These are phyloP conservation scores for Herpotrichia juniperi DNA, from an alignment of 2,329 filamentous ascomycete genomes.

Conservation along the genomic window DNA sequence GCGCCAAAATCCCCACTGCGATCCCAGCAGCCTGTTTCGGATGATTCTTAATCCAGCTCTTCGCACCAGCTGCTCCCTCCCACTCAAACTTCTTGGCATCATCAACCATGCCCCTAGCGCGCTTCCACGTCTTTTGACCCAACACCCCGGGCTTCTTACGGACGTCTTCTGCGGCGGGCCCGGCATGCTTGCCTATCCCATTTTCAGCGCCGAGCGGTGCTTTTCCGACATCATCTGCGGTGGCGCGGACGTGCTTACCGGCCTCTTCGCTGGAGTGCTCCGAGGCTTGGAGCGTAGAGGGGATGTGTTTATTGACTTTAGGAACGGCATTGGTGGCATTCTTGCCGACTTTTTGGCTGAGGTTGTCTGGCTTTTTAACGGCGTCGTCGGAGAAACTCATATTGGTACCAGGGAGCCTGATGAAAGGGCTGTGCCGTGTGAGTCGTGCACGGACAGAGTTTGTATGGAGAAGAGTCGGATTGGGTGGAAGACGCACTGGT, in stretches of 20 bases:
- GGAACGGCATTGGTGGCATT: neutral
- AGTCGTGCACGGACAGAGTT: too few relatives aligned
- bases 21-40: conserved; percentile 15
- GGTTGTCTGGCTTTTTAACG: neutral
- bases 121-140: neutral
- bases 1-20: conserved; percentile 5
- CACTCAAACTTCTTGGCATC: conserved; percentile 7
- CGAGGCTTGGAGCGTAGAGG: neutral
- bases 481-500: too few relatives aligned
- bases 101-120: neutral
- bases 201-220: neutral
- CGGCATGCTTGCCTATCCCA: neutral
- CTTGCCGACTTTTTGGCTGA: conserved; percentile 1
- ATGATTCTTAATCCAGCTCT: conserved; percentile 18
- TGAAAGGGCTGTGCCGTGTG: too few relatives aligned
- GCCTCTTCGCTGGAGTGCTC: conserved; percentile 7
- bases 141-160: too few relatives aligned
- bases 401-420: too few relatives aligned
- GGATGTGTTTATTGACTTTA: neutral
- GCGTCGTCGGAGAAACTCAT: conserved; percentile 1
- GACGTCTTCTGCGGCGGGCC: too few relatives aligned
- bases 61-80: conserved; percentile 7
- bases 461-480: too few relatives aligned
- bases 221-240: conserved; percentile 5
- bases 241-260: conserved; percentile 3